phyloP scores from a whole-genome alignment of 1,284 basidiomycete species.

The Leccinum pachyderme region DNA sequence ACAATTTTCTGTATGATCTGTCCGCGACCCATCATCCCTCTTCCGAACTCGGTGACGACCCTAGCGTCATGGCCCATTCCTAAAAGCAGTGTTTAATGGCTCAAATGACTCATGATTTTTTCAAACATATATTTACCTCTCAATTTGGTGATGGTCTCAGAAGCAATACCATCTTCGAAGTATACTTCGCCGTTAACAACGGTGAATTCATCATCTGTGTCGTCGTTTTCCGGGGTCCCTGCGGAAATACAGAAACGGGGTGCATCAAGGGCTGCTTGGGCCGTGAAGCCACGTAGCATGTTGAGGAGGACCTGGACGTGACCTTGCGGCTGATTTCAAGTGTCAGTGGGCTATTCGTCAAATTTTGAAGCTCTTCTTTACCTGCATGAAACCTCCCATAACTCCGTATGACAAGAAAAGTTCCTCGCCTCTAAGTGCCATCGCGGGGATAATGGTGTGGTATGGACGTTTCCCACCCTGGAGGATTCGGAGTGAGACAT shows the following conservation, averaged over 20 bases:
- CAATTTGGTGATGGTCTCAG: conserved; percentile 59
- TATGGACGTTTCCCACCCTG: conserved; percentile 87
- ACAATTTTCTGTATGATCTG: conserved; percentile 83
- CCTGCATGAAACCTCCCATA: conserved; percentile 96
- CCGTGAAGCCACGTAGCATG: conserved; percentile 80
- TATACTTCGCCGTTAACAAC: conserved; percentile 82
- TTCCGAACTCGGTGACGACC: conserved; percentile 55
- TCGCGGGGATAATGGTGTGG: conserved; percentile 94
- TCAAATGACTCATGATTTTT: conserved; percentile 4
- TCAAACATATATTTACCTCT: conserved; percentile 43
- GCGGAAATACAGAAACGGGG: conserved; percentile 95
- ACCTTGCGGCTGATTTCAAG: conserved; percentile 69
- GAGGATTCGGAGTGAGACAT: neutral
- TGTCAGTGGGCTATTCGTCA: neutral
- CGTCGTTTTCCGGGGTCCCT: conserved; percentile 67
- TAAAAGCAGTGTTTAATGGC: conserved; percentile 27
- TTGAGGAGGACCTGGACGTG: conserved; percentile 94
- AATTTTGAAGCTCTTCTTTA: conserved; percentile 22
- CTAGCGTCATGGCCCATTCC: conserved; percentile 87
- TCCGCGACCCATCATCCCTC: conserved; percentile 86
- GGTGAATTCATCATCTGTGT: conserved; percentile 49
- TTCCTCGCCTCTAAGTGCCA: conserved; percentile 81
- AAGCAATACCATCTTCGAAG: conserved; percentile 80
- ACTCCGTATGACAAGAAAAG: conserved; percentile 89
- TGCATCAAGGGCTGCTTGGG: conserved; percentile 86